Evolutionary conservation across 306 rosid species (phyloP).

Genomic region (Hippophae tibetana): DNA sequence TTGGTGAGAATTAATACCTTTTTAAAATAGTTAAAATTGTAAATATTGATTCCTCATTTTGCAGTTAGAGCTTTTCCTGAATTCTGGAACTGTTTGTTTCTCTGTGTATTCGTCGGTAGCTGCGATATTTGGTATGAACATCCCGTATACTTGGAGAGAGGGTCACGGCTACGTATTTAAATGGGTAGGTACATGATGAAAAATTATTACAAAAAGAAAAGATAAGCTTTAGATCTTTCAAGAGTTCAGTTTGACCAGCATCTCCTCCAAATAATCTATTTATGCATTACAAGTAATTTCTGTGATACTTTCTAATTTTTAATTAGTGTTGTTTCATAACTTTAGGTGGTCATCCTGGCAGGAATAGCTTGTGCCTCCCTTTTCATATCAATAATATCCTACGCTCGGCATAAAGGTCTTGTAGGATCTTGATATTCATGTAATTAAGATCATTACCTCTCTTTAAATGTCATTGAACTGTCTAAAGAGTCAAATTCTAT

Average conservation of each 20-base stretch:
- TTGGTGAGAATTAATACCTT: neutral
- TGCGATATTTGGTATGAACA: constrained; percentile 84
- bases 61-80: constrained; percentile 73
- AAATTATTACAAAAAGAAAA: neutral
- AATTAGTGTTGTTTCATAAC: neutral
- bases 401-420: constrained; percentile 87
- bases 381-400: constrained; percentile 48
- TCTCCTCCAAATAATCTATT: too few relatives aligned
- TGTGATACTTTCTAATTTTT: neutral
- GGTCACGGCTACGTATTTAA: constrained; percentile 51
- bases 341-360: constrained; percentile 59
- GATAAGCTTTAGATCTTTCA: too few relatives aligned
- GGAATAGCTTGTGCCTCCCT: constrained; percentile 50
- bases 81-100: constrained; percentile 64
- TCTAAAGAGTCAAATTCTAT: too few relatives aligned
- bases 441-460: neutral
- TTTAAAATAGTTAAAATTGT: neutral
- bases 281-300: neutral
- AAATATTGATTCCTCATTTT: neutral
- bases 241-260: too few relatives aligned
- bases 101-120: constrained; percentile 67
- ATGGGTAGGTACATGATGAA: constrained; percentile 49
- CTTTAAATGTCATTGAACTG: too few relatives aligned
- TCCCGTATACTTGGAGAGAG: constrained; percentile 56
- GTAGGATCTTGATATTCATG: constrained; percentile 54